A percentile compares a stretch with the other conserved stretches of the same genome.
These are phyloP conservation scores for Salix purpurea DNA, from an alignment of 345 rosid species.

Conservation along the genomic window DNA sequence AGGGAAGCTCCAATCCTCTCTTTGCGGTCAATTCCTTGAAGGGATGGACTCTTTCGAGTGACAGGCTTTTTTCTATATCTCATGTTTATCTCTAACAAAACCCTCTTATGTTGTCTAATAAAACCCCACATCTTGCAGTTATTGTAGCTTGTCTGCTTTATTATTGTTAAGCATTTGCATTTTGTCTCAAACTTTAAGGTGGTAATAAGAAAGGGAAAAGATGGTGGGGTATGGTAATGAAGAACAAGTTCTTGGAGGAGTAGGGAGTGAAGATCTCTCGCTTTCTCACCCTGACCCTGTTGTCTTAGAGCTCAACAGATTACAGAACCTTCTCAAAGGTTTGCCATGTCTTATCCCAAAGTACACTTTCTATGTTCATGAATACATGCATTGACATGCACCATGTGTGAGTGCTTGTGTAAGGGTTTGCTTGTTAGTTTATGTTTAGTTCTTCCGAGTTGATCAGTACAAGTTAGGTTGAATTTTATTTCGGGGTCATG, in stretches of 20 bases:
- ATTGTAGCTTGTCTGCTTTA: background rate
- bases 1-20: slow-evolving; percentile 43
- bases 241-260: slow-evolving; percentile 33
- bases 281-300: slow-evolving; percentile 53
- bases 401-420: background rate
- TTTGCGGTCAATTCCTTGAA: slow-evolving; percentile 57
- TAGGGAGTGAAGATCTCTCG: slow-evolving; percentile 22
- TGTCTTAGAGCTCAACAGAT: slow-evolving; percentile 58
- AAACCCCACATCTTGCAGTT: slow-evolving; percentile 17
- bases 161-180: background rate
- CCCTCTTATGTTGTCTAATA: background rate
- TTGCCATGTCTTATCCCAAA: background rate
- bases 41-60: slow-evolving; percentile 37
- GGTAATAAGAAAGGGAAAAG: background rate
- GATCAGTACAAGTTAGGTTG: background rate
- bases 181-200: background rate
- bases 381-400: background rate
- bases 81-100: background rate
- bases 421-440: background rate
- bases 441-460: background rate
- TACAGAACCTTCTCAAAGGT: slow-evolving; percentile 76
- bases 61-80: background rate
- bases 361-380: background rate
- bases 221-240: slow-evolving; percentile 36
- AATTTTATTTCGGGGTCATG: background rate